Evolutionary conservation across 163 green algal genomes (phyloP).

Genomic region (Trebouxia gelatinosa): DNA sequence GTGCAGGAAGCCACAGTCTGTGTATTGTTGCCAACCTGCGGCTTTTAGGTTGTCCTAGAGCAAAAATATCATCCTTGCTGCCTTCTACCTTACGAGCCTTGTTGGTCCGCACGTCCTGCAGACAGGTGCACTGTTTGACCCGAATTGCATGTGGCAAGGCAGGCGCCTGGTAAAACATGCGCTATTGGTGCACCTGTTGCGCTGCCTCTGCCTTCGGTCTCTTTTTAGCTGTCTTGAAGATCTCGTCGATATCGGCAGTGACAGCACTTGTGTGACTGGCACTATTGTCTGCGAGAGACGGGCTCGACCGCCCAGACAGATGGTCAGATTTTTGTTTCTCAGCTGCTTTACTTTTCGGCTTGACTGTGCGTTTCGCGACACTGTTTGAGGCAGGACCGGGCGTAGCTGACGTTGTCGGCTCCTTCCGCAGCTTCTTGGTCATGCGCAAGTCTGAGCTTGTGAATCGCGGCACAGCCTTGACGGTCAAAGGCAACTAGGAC

Average conservation of each 20-base stretch:
- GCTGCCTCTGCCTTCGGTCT: neutral
- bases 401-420: no score
- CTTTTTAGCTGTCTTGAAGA: constrained; percentile 7
- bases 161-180: neutral
- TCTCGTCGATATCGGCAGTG: constrained; percentile 22
- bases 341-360: no score
- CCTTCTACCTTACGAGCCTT: constrained; percentile 47
- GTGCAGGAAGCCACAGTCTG: neutral
- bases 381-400: no score
- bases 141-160: neutral
- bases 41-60: constrained; percentile 36
- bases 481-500: no score
- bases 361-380: no score
- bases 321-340: no score
- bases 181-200: neutral
- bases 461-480: no score
- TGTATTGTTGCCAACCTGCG: constrained; percentile 50
- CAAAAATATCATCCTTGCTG: constrained; percentile 84
- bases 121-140: neutral
- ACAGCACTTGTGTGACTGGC: no score
- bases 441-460: no score
- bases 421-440: no score
- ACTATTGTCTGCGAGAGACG: no score
- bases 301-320: no score
- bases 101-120: neutral